phyloP scores from a whole-genome alignment of 2,329 filamentous ascomycete species.

The Kalmusia sp. region DNA sequence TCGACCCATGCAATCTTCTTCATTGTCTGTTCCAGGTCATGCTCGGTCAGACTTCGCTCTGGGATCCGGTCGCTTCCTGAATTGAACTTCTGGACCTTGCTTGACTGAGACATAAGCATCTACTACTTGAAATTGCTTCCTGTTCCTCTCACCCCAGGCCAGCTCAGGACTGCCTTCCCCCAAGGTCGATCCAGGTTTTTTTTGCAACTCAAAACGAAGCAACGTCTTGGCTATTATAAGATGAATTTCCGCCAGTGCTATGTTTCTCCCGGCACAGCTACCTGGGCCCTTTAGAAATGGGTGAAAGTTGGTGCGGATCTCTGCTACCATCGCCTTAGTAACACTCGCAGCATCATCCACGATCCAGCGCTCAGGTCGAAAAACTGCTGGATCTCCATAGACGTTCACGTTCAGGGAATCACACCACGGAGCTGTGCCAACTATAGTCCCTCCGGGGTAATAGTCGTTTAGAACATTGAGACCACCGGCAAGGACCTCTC shows the following conservation, averaged over 20 bases:
- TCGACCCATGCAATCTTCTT: no score
- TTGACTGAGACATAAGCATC: conserved; percentile 23
- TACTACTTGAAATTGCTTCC: conserved; percentile 8
- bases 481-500: conserved; percentile 26
- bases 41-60: neutral
- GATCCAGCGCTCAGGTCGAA: conserved; percentile 31
- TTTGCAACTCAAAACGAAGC: conserved; percentile 20
- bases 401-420: conserved; percentile 24
- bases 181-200: neutral
- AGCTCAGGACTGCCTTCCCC: conserved; percentile 6
- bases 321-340: conserved; percentile 7
- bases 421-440: conserved; percentile 26
- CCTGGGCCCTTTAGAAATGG: conserved; percentile 27
- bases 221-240: conserved; percentile 21
- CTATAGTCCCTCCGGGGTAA: conserved; percentile 24
- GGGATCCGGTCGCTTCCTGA: conserved; percentile 6
- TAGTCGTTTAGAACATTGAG: conserved; percentile 19
- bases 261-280: conserved; percentile 30
- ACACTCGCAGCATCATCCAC: neutral
- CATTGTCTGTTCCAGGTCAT: no score
- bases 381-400: conserved; percentile 23
- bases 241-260: conserved; percentile 23
- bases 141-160: conserved; percentile 11
- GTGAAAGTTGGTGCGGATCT: conserved; percentile 5
- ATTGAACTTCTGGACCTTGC: conserved; percentile 33